Evolutionary conservation across 805 yeast species (phyloP).

Genomic region (Hanseniaspora guilliermondii): DNA sequence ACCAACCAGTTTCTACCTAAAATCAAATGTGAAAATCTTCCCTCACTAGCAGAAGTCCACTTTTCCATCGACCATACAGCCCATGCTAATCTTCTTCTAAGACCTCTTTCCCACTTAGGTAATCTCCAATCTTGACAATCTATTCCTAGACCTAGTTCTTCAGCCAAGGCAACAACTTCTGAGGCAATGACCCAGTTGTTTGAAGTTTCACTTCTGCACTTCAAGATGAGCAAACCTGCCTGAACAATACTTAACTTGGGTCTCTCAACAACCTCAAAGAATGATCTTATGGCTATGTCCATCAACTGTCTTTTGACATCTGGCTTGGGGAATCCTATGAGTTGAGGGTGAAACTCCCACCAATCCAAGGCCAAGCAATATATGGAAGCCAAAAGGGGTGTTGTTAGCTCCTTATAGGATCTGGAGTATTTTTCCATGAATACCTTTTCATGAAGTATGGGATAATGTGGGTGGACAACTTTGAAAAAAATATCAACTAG

Average conservation of each 20-base stretch:
- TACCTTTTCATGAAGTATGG: slow-evolving; percentile 80
- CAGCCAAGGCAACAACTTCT: slow-evolving; percentile 76
- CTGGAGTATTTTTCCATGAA: slow-evolving; percentile 82
- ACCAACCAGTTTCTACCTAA: slow-evolving; percentile 72
- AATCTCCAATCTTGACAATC: slow-evolving; percentile 84
- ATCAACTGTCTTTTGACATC: slow-evolving; percentile 52
- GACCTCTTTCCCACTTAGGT: slow-evolving; percentile 90
- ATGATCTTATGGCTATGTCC: slow-evolving; percentile 52
- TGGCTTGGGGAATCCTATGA: slow-evolving; percentile 68
- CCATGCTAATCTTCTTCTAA: slow-evolving; percentile 85
- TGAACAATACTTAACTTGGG: slow-evolving; percentile 88
- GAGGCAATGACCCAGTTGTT: slow-evolving; percentile 79
- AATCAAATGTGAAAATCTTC: slow-evolving; percentile 72
- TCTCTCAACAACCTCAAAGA: slow-evolving; percentile 61
- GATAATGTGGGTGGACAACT: slow-evolving; percentile 81
- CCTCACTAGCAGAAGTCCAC: slow-evolving; percentile 73
- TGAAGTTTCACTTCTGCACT: slow-evolving; percentile 42
- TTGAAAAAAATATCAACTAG: slow-evolving; percentile 71
- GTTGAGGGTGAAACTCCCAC: slow-evolving; percentile 70
- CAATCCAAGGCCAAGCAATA: slow-evolving; percentile 80
- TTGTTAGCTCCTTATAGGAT: slow-evolving; percentile 82
- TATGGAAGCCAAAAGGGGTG: slow-evolving; percentile 82
- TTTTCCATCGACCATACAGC: slow-evolving; percentile 87
- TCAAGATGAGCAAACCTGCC: slow-evolving; percentile 69
- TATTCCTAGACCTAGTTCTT: slow-evolving; percentile 81